These are phyloP conservation scores for Chrysoporthe cubensis DNA, from an alignment of 2,329 filamentous ascomycete genomes.

Conservation along the genomic window DNA sequence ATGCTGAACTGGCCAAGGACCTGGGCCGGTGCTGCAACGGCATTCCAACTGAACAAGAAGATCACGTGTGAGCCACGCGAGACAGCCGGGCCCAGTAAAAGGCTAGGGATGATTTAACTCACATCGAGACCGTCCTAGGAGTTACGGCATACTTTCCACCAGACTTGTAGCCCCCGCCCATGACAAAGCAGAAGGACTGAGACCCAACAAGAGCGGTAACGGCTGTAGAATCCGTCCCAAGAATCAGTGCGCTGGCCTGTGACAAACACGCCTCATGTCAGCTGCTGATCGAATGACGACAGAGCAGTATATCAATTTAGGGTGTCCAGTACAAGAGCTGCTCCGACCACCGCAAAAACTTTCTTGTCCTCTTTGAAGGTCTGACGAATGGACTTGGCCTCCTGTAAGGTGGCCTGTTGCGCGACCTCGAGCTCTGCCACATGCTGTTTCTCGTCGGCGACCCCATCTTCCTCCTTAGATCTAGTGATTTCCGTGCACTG, in stretches of 20 bases:
- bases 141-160: constrained; percentile 7
- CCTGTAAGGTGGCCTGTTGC: constrained; percentile 5
- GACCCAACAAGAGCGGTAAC: constrained; percentile 11
- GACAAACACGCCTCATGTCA: neutral
- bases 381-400: neutral
- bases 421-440: constrained; percentile 11
- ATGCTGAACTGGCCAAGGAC: constrained; percentile 12
- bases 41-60: constrained; percentile 1
- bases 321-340: constrained; percentile 3
- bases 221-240: constrained; percentile 10
- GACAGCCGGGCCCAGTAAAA: no score
- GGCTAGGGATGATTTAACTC: neutral
- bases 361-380: constrained; percentile 12
- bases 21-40: constrained; percentile 6
- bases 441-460: constrained; percentile 1
- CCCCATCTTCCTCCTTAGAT: neutral
- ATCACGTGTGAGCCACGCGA: neutral
- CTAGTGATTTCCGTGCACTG: neutral
- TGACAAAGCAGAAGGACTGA: constrained; percentile 9
- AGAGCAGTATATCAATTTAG: neutral
- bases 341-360: constrained; percentile 6
- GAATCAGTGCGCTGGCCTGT: constrained; percentile 13
- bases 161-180: constrained; percentile 12
- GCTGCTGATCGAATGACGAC: neutral
- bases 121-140: constrained; percentile 9